Base-by-base conservation (phyloP, 176 grass and related monocot genomes). In the Hyparrhenia diplandra region DNA sequence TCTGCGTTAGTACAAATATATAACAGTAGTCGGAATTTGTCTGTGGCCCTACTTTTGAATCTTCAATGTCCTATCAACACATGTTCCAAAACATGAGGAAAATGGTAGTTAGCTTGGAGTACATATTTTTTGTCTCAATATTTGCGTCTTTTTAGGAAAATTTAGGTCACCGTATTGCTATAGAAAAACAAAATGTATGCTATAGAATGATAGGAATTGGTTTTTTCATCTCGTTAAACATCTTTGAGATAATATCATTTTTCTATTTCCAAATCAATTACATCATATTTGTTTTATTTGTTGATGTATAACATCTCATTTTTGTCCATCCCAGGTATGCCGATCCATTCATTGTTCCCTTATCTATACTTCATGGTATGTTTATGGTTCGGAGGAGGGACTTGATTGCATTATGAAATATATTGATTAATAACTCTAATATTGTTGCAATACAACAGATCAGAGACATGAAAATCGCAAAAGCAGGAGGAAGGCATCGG, bases 361-460 rank as follows among this genome's bases (percentile, higher is more conserved):
- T 92, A 81, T 68, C 69, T 85, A 11, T 92, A 92, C 78, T 92
- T 92, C 84, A 89, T 92, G 91, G 87, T 89, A 89, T 58, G 87
- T 70, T 40, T 24, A 81, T 20, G 47, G 7, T 54, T 20, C 2
- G 2, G 7, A 54, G 18, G 16, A 54, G 51, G 49, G 49, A 54
- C 20, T 54, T 54, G 6, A 54, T 54, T n/a, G 18, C 51, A 54
- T 54, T n/a, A 54, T 9, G 23, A 46, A 59, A 67, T 60, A 59
- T 39, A 4, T 58, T 67, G 29, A 2, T 75, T n/a, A 21, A n/a
- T 43, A 3, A 67, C 11, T 58, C 2, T 12, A 29, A 11, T 36
- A 29, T 34, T 74, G 11, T 73, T 88, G 47, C 17, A 14, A 78
- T 46, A 11, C 25, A 64, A 88, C 30, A 90, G 91, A 90, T 90